These are phyloP conservation scores for Tylopilus rubrobrunneus DNA, from an alignment of 768 basidiomycete species.

Conservation along the genomic window DNA sequence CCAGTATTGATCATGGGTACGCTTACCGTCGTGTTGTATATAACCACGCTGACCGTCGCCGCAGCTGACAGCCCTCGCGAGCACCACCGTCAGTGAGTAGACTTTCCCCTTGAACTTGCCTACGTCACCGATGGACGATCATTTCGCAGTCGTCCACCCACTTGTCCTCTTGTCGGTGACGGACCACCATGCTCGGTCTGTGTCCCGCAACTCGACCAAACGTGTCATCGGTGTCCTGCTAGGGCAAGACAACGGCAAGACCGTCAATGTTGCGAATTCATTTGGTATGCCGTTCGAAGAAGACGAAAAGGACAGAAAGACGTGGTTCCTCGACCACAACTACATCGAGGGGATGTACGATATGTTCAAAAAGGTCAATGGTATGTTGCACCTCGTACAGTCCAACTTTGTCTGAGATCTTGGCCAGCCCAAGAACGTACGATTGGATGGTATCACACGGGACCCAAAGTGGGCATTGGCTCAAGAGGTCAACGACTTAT, in stretches of 20 bases:
- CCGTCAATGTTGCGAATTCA: slow-evolving; percentile 95
- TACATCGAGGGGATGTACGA: slow-evolving; percentile 98
- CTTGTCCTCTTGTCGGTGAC: slow-evolving; percentile 96
- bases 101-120: not conserved
- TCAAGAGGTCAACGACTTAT: slow-evolving; percentile 94
- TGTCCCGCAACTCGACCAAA: slow-evolving; percentile 78
- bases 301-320: slow-evolving; percentile 96
- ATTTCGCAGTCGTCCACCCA: slow-evolving; percentile 76
- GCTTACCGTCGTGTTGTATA: not conserved
- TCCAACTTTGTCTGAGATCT: slow-evolving; percentile 3
- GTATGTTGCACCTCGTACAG: slow-evolving; percentile 42
- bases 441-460: slow-evolving; percentile 99
- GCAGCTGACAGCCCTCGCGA: slow-evolving; percentile 62
- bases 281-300: slow-evolving; percentile 98
- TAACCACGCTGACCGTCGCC: slow-evolving; percentile 7
- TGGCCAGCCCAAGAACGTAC: slow-evolving; percentile 82
- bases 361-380: slow-evolving; percentile 99
- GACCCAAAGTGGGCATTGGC: slow-evolving; percentile 94
- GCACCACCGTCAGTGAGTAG: slow-evolving; percentile 71
- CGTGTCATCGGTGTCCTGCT: slow-evolving; percentile 91
- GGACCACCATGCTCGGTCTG: slow-evolving; percentile 89
- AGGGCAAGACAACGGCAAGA: slow-evolving; percentile 92
- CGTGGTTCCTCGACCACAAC: slow-evolving; percentile 98
- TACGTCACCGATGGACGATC: slow-evolving; percentile 6
- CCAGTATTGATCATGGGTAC: slow-evolving; percentile 40